Evolutionary conservation across 2,329 filamentous ascomycete species (phyloP), one percentile per base, ranked within the genome.

Genomic region (Trichophyton rubrum): DNA sequence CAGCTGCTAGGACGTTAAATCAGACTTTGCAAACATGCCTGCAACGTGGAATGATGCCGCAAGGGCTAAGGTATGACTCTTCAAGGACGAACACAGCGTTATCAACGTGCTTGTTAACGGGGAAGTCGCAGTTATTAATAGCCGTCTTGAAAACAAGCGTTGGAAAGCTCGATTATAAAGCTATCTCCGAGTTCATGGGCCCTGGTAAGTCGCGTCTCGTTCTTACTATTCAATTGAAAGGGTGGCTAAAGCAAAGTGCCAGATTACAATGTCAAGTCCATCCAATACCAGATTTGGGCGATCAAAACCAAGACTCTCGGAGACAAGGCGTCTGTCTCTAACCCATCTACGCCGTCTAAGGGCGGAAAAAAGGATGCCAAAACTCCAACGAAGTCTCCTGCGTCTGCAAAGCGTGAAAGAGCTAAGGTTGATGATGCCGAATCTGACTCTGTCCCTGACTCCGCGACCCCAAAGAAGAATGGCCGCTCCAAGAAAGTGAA

Each of bases 11-110:
- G 8, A 9, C 45, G 22, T 30, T 9, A 1, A 24, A 24, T 1
- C 15, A 1, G 49, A 33, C 11, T 27, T 49, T n/a, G 7, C 27
- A 61, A 67, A 57, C 5, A 72, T 71, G 69, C 64, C 67, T 5
- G 70, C 70, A 33, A 65, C 40, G 0, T 72, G 70, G 70, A 65
- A 66, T 6, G 60, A 65, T 0, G 47, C 68, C n/a, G 59, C 64
- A 0, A 69, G 71, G 30, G 68, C 68, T n/a, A 69, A 65, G 64
- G 70, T 71, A 66, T 60, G 62, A 49, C 24, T 15, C 9, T 38
- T 38, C 33, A 11, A 9, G 15, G 24, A 9, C 2, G 13, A 13
- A 15, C 6, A 30, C 11, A 2, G 9, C 15, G 17, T 59, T 49
- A 2, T 30, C 13, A 24, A n/a, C 15, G 13, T 2, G 40, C 22